Evolutionary conservation across 192 early-diverging fungal species (phyloP).

Genomic region (Gonapodya prolifera): DNA sequence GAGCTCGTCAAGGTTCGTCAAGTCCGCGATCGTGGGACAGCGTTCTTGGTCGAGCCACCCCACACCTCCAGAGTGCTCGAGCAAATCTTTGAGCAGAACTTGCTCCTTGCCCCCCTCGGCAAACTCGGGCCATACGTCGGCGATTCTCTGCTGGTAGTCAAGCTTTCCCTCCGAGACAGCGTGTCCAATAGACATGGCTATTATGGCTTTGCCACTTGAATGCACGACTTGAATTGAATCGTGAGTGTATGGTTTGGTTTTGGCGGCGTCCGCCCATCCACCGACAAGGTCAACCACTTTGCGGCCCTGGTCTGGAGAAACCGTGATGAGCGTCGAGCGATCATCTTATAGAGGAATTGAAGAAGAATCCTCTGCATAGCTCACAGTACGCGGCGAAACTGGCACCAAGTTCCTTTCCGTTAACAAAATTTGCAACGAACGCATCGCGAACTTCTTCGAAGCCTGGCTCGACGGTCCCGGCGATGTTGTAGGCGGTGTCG

Average conservation of each 20-base stretch:
- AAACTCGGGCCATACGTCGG: slow-evolving; percentile 3
- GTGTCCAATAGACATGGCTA: slow-evolving; percentile 1
- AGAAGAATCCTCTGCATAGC: background rate
- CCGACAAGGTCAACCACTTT: background rate
- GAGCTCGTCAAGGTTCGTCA: slow-evolving; percentile 34
- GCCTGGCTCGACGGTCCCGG: slow-evolving; percentile 21
- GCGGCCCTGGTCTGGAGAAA: background rate
- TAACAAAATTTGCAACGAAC: slow-evolving; percentile 27
- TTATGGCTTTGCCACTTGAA: background rate
- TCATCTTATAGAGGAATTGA: background rate
- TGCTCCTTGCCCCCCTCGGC: slow-evolving; percentile 47
- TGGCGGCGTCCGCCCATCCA: background rate
- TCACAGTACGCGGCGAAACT: slow-evolving; percentile 27
- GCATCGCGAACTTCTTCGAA: slow-evolving; percentile 22
- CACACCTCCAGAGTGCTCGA: slow-evolving; percentile 53
- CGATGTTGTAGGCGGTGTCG: too few relatives aligned
- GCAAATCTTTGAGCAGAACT: slow-evolving; percentile 43
- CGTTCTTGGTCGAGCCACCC: slow-evolving; percentile 32
- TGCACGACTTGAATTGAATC: background rate
- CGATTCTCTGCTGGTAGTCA: background rate
- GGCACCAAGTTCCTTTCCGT: slow-evolving; percentile 32
- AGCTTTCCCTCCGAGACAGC: background rate
- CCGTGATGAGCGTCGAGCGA: background rate
- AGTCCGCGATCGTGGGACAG: slow-evolving; percentile 11
- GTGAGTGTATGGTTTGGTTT: slow-evolving; percentile 1